Evolutionary conservation across 495 filamentous ascomycete species (phyloP), one percentile per base, ranked within the genome.

Genomic region (Hamigera avellanea): DNA sequence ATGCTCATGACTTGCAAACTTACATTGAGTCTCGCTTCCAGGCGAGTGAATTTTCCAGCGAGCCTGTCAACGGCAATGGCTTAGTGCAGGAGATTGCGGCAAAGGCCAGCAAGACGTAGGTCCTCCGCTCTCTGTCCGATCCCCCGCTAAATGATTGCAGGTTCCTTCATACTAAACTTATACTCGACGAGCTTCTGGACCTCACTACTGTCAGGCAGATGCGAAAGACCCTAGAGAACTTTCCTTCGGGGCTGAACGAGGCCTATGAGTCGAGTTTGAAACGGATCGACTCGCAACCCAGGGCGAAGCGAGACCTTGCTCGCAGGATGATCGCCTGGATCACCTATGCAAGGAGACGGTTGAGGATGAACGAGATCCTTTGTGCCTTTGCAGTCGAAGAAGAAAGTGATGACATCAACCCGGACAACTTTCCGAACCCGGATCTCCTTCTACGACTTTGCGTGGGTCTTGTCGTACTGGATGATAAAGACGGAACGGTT

Each of bases 381-480:
- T 26, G 19, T 29, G 44, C 44, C 8, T 37, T 47, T 13, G 36
- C 40, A 0, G 36, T 47, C 9, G 44, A 43, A n/a, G 35, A 19
- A 3, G 40, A 33, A 4, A 18, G 8, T 16, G 3, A 10, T 16
- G 39, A 32, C 6, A 10, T 36, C 14, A 18, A 39, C 10, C n/a
- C n/a, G 1, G 36, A 40, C 2, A 37, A 47, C 21, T 14, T 14
- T 7, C 30, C 40, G 0, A 33, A 26, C 26, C 18, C 40, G 6
- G 40, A 39, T 23, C 6, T 43, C 10, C 41, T 47, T 14, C 30
- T 47, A 14, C 32, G 35, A 9, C 14, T 37, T 1, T 47, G 40
- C 33, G 4, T 33, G 13, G 41, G 38, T 42, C 44, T 54, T 7
- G 50, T 62, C 30, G 52, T 49, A 8, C 26, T 43, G 14, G 31